A percentile compares a stretch with the other conserved stretches of the same genome.
phyloP scores from a whole-genome alignment of 2,329 filamentous ascomycete species.

The Fusarium miscanthi region DNA sequence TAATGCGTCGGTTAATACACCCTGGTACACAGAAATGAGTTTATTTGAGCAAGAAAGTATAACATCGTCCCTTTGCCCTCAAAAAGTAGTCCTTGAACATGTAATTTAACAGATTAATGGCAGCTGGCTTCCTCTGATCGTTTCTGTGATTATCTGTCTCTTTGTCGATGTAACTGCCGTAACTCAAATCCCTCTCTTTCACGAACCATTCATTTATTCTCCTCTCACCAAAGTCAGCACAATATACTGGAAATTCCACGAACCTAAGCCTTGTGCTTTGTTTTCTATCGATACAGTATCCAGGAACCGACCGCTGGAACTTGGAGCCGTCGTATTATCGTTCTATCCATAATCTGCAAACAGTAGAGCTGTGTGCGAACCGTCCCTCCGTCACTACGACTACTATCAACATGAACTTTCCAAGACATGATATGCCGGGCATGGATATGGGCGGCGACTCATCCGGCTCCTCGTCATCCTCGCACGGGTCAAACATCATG shows the following conservation, averaged over 20 bases:
- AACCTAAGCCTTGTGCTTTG: neutral
- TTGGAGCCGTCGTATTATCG: neutral
- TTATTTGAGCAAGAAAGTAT: constrained; percentile 36
- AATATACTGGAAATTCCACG: neutral
- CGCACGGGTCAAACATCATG: constrained; percentile 50
- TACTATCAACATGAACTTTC: constrained; percentile 31
- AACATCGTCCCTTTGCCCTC: neutral
- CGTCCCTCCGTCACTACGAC: neutral
- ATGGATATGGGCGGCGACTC: constrained; percentile 35
- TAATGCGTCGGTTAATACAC: neutral
- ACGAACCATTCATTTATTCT: neutral
- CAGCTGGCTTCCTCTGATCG: neutral
- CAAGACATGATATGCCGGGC: constrained; percentile 44
- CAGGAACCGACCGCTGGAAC: neutral
- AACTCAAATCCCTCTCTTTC: neutral
- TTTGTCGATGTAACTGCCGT: neutral
- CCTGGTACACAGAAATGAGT: constrained; percentile 17
- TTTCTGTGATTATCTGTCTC: neutral
- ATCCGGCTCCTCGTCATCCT: constrained; percentile 25
- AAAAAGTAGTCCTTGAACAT: neutral
- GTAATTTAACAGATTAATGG: neutral
- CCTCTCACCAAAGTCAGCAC: neutral
- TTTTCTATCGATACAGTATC: neutral
- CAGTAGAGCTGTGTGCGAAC: neutral
- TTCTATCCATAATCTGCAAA: neutral